These are phyloP conservation scores for Seiridium cupressi DNA, from an alignment of 2,329 filamentous ascomycete species.

Conservation along the genomic window DNA sequence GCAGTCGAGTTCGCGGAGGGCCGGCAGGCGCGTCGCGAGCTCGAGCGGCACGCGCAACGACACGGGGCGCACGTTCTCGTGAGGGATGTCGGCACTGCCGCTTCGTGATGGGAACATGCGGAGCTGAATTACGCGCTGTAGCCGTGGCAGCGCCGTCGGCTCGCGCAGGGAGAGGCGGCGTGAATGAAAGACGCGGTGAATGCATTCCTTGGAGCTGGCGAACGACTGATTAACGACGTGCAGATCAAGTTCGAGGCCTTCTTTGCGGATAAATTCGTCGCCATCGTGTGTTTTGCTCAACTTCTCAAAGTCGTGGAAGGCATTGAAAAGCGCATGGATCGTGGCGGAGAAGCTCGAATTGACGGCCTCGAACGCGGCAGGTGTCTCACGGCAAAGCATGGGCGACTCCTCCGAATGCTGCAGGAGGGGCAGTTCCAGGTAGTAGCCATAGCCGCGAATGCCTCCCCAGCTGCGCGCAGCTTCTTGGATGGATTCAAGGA, in stretches of 20 bases:
- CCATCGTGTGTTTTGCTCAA: not conserved
- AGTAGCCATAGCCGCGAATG: not conserved
- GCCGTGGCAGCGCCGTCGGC: conserved; percentile 2
- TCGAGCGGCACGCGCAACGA: conserved; percentile 12
- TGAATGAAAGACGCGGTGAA: conserved; percentile 13
- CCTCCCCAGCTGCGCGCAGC: not conserved
- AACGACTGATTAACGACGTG: conserved; percentile 8
- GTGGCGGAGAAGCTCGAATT: not conserved
- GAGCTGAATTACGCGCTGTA: not conserved
- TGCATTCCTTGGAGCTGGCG: conserved; percentile 21
- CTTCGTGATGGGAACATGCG: not conserved
- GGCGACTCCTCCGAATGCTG: not conserved
- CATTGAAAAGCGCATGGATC: not conserved
- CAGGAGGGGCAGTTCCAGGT: not conserved
- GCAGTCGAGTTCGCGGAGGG: conserved; percentile 15
- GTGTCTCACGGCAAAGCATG: not conserved
- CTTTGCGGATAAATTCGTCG: not conserved
- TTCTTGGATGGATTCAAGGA: not conserved
- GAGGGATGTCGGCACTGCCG: not conserved
- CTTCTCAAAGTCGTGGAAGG: not conserved
- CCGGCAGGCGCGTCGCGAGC: conserved; percentile 13
- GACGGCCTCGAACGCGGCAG: not conserved
- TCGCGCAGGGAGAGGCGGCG: conserved; percentile 7
- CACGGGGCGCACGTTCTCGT: conserved; percentile 1
- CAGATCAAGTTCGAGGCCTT: not conserved